A percentile compares a stretch with the other conserved stretches of the same genome.
Conservation (phyloP, 2,329 filamentous ascomycete species). For the Tolypocladium endophyticum region DNA sequence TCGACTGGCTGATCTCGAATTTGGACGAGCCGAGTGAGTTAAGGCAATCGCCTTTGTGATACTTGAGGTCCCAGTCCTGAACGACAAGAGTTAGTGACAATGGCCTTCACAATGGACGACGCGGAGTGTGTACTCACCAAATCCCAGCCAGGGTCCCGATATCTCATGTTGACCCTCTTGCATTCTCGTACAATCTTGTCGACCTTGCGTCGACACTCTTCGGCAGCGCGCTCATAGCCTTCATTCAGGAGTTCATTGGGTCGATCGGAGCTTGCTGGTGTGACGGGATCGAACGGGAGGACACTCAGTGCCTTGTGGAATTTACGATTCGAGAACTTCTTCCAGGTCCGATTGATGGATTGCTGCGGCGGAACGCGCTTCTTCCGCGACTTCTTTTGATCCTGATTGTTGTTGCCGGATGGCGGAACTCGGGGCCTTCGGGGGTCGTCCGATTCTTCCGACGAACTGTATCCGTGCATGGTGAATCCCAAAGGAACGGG, state of each 20-base stretch:
- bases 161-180: conserved; percentile 66
- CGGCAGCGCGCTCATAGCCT: conserved; percentile 53
- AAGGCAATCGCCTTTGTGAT: conserved; percentile 45
- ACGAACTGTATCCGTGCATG: conserved; percentile 39
- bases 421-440: conserved; percentile 24
- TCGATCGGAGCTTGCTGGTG: conserved; percentile 35
- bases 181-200: conserved; percentile 55
- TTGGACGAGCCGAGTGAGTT: conserved; percentile 40
- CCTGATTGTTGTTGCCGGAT: conserved; percentile 20
- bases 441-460: conserved; percentile 38
- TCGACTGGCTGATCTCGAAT: conserved; percentile 39
- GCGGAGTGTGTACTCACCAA: conserved; percentile 30
- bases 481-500: neutral
- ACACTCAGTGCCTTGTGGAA: conserved; percentile 57
- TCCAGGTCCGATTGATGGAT: conserved; percentile 58
- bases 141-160: conserved; percentile 55
- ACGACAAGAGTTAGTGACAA: conserved; percentile 5
- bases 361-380: conserved; percentile 52
- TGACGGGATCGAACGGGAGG: conserved; percentile 52
- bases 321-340: conserved; percentile 43
- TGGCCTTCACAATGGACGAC: neutral
- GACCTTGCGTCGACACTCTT: conserved; percentile 53
- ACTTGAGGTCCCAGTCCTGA: conserved; percentile 60
- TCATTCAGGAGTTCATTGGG: conserved; percentile 50
- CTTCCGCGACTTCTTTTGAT: conserved; percentile 45